Base-by-base conservation (phyloP, 192 early-diverging fungal species). In the Entomortierella lignicola region DNA sequence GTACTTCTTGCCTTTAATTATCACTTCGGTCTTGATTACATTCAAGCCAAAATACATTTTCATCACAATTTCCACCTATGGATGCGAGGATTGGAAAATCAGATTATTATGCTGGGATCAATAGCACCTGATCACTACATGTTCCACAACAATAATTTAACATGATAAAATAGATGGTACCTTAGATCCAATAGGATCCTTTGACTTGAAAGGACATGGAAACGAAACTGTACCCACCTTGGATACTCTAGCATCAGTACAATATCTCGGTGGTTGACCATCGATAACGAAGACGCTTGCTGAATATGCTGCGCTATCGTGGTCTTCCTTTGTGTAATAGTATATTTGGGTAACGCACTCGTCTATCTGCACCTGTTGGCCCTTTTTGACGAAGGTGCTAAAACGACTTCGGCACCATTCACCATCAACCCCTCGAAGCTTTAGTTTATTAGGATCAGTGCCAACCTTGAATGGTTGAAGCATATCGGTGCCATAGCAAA, bases 341-440 rank as follows among this genome's bases (percentile, higher is more conserved):
- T 50, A 50, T 50, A 17, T 10, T 4, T 50, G 4, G 47, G 47
- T 50, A 21, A 50, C 42, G 31, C 65, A 57, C 65, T 67, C 65
- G 30, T 67, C 55, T 27, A 67, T 37, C 27, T 67, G 26, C 47
- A 69, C 55, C 42, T 59, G 39, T 25, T 69, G 32, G 26, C 66
- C 66, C 26, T 60, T 69, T 43, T 4, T 53, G 47, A 69, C 57
- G 60, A 69, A 60, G 21, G 29, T 60, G 66, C 66, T 60, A 47
- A 69, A 69, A 48, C 66, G 57, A 32, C 52, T 18, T 12, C 1
- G 17, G 57, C 66, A 69, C 29, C 31, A 23, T 29, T 47, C 2
- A 27, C 57, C 65, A 6, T 60, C 47, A 29, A 29, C 15, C 37
- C 66, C 60, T 43, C 0, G 4, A 3, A 39, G 1, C 56, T 47